Evolutionary conservation across 2,329 filamentous ascomycete genomes (phyloP).

Genomic region (Trichoderma asperellum): DNA sequence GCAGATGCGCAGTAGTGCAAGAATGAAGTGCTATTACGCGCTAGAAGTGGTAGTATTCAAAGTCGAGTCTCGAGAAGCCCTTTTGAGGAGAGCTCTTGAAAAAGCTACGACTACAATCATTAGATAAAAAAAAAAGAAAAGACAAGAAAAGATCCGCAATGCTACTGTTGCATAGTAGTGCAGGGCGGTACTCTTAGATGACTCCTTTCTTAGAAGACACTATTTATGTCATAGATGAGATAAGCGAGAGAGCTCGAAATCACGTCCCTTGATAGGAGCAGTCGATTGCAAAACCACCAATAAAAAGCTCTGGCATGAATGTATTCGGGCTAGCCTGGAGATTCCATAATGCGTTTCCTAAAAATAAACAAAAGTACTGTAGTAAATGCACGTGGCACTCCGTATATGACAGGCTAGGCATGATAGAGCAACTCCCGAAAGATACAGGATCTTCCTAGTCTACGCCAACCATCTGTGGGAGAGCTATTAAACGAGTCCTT

Average conservation of each 20-base stretch:
- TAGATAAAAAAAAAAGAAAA: too few relatives aligned
- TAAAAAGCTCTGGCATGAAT: background rate
- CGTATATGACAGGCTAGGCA: background rate
- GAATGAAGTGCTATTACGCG: background rate
- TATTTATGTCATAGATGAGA: constrained; percentile 13
- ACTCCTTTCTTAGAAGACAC: background rate
- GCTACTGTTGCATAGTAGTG: background rate
- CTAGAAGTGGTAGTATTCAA: background rate
- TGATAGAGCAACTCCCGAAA: constrained; percentile 1
- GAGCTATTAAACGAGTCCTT: background rate
- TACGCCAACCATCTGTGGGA: background rate
- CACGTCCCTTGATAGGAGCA: background rate
- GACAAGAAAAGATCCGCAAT: background rate
- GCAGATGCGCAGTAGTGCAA: background rate
- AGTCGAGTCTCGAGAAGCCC: background rate
- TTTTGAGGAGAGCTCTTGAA: background rate
- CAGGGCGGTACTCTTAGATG: background rate
- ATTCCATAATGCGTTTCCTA: constrained; percentile 6
- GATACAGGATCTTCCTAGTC: background rate
- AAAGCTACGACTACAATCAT: background rate
- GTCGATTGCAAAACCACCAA: background rate
- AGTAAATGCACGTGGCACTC: constrained; percentile 17
- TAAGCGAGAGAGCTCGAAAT: constrained; percentile 21
- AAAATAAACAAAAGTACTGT: constrained; percentile 13
- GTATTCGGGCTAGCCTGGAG: background rate